Percentiles rank a stretch among this genome's conserved stretches.
Conservation (phyloP, 805 yeast species). For the Candida boidinii region DNA sequence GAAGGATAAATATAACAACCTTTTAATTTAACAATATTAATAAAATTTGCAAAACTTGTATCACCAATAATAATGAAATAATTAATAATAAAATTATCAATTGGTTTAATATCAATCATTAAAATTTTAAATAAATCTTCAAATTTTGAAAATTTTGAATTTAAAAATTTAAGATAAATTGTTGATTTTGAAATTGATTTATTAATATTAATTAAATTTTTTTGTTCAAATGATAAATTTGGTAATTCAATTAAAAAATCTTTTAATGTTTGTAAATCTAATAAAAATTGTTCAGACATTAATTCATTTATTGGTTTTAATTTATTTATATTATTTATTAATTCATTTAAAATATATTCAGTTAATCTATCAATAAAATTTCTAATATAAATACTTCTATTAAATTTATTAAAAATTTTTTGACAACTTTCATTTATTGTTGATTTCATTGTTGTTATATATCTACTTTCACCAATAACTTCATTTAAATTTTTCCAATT, state of each 20-base stretch:
- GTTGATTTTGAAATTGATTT: constrained; percentile 17
- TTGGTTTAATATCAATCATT: constrained; percentile 58
- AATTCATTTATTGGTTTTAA: constrained; percentile 63
- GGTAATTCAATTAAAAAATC: constrained; percentile 40
- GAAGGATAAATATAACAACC: constrained; percentile 32
- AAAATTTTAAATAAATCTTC: constrained; percentile 65
- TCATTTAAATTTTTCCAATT: constrained; percentile 62
- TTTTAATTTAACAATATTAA: constrained; percentile 56
- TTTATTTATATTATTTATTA: constrained; percentile 46
- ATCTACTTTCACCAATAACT: constrained; percentile 69
- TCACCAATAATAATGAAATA: constrained; percentile 66
- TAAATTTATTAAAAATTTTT: constrained; percentile 46
- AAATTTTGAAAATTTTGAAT: constrained; percentile 21
- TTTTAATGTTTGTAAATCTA: constrained; percentile 64
- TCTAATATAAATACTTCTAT: constrained; percentile 63
- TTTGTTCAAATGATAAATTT: constrained; percentile 31
- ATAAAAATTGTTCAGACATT: constrained; percentile 70
- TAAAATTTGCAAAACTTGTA: constrained; percentile 50
- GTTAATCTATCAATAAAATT: constrained; percentile 70
- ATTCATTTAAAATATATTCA: constrained; percentile 51
- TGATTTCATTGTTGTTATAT: constrained; percentile 48
- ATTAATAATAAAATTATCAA: constrained; percentile 49
- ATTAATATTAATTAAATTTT: constrained; percentile 15
- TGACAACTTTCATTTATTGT: constrained; percentile 36
- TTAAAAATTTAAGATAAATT: constrained; percentile 18